Evolutionary conservation across 2,329 filamentous ascomycete species (phyloP).

Genomic region (Coleophoma crateriformis): DNA sequence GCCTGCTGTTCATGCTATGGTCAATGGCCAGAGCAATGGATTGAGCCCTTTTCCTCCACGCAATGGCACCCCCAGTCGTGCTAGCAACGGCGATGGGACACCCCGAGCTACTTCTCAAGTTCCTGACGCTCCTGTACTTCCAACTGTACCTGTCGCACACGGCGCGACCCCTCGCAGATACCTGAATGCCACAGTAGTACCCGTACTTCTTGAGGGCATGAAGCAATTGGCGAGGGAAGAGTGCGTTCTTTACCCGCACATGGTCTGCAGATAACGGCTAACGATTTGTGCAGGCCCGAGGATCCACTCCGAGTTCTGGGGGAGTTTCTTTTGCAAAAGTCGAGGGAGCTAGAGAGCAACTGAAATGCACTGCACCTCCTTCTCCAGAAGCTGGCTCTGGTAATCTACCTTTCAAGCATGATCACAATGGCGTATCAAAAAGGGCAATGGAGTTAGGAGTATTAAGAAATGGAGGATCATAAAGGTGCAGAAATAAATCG

Average conservation of each 20-base stretch:
- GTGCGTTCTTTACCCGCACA: slow-evolving; percentile 39
- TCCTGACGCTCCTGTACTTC: slow-evolving; percentile 43
- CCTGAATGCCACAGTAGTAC: slow-evolving; percentile 64
- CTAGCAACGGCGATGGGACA: slow-evolving; percentile 31
- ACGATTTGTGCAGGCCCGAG: slow-evolving; percentile 42
- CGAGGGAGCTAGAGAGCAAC: slow-evolving; percentile 53
- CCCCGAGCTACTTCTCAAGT: slow-evolving; percentile 53
- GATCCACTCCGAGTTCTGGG: slow-evolving; percentile 66
- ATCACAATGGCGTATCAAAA: neutral
- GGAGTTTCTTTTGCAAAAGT: slow-evolving; percentile 64
- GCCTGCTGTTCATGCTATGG: slow-evolving; percentile 17
- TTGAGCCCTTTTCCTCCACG: slow-evolving; percentile 26
- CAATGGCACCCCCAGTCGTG: slow-evolving; percentile 42
- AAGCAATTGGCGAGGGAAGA: slow-evolving; percentile 66
- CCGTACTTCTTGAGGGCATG: slow-evolving; percentile 52
- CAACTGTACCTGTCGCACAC: slow-evolving; percentile 55
- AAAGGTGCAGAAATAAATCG: neutral
- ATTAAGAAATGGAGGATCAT: neutral
- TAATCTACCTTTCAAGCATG: no score
- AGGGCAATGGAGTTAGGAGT: slow-evolving; percentile 6
- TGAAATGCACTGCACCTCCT: no score
- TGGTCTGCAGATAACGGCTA: slow-evolving; percentile 4
- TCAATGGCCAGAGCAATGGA: slow-evolving; percentile 15
- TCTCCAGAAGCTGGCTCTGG: no score
- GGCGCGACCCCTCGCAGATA: slow-evolving; percentile 67